These are phyloP conservation scores for Gossypium davidsonii DNA, from an alignment of 441 rosid genomes.

Conservation along the genomic window DNA sequence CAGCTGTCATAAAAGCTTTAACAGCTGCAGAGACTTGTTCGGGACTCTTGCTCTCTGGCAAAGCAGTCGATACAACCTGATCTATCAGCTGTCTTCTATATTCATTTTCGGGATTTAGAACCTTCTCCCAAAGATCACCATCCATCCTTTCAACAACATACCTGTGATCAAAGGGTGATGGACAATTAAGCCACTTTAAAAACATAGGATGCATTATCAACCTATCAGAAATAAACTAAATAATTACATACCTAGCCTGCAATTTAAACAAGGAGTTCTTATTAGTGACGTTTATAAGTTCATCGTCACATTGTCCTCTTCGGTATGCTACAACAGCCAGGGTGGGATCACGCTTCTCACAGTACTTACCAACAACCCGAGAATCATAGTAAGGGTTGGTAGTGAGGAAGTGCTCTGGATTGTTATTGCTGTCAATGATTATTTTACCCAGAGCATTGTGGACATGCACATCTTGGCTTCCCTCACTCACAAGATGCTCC, in stretches of 20 bases:
- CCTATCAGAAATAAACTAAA: slow-evolving; percentile 8
- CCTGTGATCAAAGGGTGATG: slow-evolving; percentile 36
- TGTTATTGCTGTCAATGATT: slow-evolving; percentile 95
- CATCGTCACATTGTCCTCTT: slow-evolving; percentile 97
- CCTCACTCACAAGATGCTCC: slow-evolving; percentile 99
- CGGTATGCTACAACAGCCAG: slow-evolving; percentile 98
- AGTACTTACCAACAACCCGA: slow-evolving; percentile 94
- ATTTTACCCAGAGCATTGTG: slow-evolving; percentile 99
- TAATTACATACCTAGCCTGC: slow-evolving; percentile 80
- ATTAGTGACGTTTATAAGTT: slow-evolving; percentile 92
- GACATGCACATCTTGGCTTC: slow-evolving; percentile 99
- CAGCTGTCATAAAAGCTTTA: slow-evolving; percentile 99
- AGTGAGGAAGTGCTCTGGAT: slow-evolving; percentile 98
- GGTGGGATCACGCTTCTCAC: slow-evolving; percentile 99
- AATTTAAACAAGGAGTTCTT: slow-evolving; percentile 95
- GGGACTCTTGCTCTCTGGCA: slow-evolving; percentile 99
- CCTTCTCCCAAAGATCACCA: slow-evolving; percentile 96
- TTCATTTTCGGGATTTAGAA: slow-evolving; percentile 85
- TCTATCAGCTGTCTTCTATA: slow-evolving; percentile 96
- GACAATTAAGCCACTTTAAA: slow-evolving; percentile 10
- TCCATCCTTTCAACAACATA: slow-evolving; percentile 99
- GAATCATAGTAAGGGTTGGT: slow-evolving; percentile 99
- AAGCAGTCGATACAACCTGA: slow-evolving; percentile 98
- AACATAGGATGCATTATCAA: slow-evolving; percentile 6
- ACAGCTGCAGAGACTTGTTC: slow-evolving; percentile 99